Evolutionary conservation across 2,329 filamentous ascomycete genomes (phyloP), one percentile per base, ranked within the genome.

Genomic region (Pestalotiopsis fici): DNA sequence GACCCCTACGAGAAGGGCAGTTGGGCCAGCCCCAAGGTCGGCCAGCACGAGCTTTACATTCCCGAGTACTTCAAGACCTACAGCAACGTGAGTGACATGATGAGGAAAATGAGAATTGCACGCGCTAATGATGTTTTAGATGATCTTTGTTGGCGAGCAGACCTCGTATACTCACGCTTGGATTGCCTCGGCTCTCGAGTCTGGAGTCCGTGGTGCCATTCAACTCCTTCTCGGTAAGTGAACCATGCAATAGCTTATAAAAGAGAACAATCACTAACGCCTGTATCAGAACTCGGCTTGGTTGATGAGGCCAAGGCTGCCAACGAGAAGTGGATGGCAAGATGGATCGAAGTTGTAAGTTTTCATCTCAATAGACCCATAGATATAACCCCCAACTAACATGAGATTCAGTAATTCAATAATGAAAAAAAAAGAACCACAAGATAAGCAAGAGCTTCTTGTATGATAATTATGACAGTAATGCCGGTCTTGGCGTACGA

Each of bases 21-120:
- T 6, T 93, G 90, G 90, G 86, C 86, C 1, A 76, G 78, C 4
- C 90, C 91, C 0, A 78, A 82, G 0, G 81, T 88, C 0, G 90
- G 90, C 0, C 89, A 93, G 79, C 90, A 93, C 73, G 85, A 91
- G 71, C 74, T 93, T 27, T 93, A 91, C 71, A 80, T 93, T 9
- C 91, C 91, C 0, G 88, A 90, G n/a, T 93, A 92, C 74, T 92
- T 91, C 73, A 86, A 89, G 74, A 93, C 90, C 0, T 88, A 93
- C 76, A 85, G 85, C 69, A 87, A 90, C 60, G 81, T 83, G 64
- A 71, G 79, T 74, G 21, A n/a, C 61, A 13, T 28, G 11, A 59
- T 6, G n/a, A 15, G 4, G 55, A 25, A 31, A n/a, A n/a, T n/a
- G n/a, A n/a, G n/a, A n/a, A 59, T 2, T 28, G 13, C 13, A 3